Conservation (phyloP, 2,329 filamentous ascomycete species). For the Colletotrichum tabaci region DNA sequence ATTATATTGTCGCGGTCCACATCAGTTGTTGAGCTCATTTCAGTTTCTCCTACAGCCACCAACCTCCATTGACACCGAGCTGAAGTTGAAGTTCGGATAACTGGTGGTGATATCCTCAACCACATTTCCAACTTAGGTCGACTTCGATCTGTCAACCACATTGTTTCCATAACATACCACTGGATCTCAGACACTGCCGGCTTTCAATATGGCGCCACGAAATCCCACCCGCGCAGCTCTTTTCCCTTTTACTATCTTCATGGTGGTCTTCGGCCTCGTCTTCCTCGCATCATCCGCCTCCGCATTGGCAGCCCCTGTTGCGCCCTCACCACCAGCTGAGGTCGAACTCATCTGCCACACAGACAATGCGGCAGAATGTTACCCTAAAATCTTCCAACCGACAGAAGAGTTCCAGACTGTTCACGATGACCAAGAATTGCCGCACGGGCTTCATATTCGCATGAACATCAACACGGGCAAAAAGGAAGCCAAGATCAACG, state of each 20-base stretch:
- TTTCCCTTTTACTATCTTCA: slow-evolving; percentile 24
- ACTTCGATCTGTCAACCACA: background rate
- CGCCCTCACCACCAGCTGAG: slow-evolving; percentile 54
- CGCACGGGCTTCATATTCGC: slow-evolving; percentile 76
- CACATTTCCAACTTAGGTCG: background rate
- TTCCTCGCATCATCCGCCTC: slow-evolving; percentile 22
- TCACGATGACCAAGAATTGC: slow-evolving; percentile 75
- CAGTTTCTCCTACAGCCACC: background rate
- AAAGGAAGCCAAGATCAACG: slow-evolving; percentile 77
- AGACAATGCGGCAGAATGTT: slow-evolving; percentile 73
- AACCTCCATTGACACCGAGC: background rate
- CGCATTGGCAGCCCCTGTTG: slow-evolving; percentile 28
- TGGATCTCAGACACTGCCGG: background rate
- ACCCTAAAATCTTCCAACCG: slow-evolving; percentile 74
- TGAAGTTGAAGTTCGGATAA: background rate
- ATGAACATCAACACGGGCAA: slow-evolving; percentile 75
- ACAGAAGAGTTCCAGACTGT: slow-evolving; percentile 76
- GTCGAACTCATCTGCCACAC: slow-evolving; percentile 77
- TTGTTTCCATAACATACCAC: background rate
- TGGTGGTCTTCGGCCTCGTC: slow-evolving; percentile 33
- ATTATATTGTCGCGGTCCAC: background rate
- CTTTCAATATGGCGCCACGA: slow-evolving; percentile 28
- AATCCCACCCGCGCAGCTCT: background rate
- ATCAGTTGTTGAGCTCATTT: background rate
- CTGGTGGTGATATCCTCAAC: background rate